These are phyloP conservation scores for Oryza meyeriana DNA, from an alignment of 176 grass and related monocot genomes.

Conservation along the genomic window DNA sequence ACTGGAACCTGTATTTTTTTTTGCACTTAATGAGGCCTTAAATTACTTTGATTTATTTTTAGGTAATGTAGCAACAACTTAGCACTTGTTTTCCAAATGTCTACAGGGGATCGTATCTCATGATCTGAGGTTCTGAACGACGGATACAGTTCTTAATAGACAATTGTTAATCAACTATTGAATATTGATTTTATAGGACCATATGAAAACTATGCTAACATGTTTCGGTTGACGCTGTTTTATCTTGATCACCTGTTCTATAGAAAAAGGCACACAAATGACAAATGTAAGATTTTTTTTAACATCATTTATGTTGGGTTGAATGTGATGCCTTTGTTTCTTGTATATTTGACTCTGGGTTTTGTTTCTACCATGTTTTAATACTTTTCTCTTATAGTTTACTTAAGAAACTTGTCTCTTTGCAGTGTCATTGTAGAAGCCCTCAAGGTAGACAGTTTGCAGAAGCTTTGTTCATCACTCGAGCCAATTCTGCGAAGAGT, in stretches of 20 bases:
- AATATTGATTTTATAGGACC: constrained; percentile 4
- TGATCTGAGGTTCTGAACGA: neutral
- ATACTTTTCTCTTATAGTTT: constrained; percentile 17
- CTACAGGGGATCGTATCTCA: neutral
- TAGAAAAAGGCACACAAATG: neutral
- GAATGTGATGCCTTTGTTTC: neutral
- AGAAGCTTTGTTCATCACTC: constrained; percentile 94
- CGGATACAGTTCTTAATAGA: neutral
- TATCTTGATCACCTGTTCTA: neutral
- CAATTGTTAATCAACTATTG: neutral
- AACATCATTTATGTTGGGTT: neutral
- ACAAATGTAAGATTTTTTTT: neutral
- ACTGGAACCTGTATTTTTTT: neutral
- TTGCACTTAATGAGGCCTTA: neutral
- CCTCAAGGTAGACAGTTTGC: constrained; percentile 90
- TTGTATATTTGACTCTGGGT: neutral
- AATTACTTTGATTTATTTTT: neutral
- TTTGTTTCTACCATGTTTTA: neutral
- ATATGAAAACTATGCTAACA: neutral
- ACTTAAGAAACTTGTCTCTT: constrained; percentile 1
- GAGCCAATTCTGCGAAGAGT: constrained; percentile 96
- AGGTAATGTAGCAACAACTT: neutral
- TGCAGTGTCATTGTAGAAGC: constrained; percentile 97
- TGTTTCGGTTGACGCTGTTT: neutral
- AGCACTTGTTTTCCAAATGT: neutral